Percentiles rank a stretch among this genome's conserved stretches.
These are phyloP conservation scores for Dovyalis caffra DNA, from an alignment of 345 rosid genomes.

Conservation along the genomic window DNA sequence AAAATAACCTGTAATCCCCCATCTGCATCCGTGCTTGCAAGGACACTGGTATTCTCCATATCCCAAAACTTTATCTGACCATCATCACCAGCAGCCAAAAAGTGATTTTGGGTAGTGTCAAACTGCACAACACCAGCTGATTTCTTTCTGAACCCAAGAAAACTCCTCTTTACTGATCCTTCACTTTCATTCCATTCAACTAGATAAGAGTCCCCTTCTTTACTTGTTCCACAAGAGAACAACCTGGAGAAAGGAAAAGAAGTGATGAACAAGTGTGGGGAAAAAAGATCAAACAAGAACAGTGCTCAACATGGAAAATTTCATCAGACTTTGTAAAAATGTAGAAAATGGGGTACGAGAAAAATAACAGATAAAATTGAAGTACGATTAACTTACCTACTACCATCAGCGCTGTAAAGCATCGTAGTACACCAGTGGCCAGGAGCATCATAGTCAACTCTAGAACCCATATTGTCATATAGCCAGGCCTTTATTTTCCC, in stretches of 20 bases:
- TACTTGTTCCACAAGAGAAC: slow-evolving; percentile 90
- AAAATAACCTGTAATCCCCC: slow-evolving; percentile 89
- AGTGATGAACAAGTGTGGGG: neutral
- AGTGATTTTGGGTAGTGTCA: slow-evolving; percentile 81
- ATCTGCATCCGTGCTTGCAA: slow-evolving; percentile 65
- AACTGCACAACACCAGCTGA: slow-evolving; percentile 66
- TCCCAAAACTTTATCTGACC: slow-evolving; percentile 90
- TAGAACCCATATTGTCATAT: slow-evolving; percentile 73
- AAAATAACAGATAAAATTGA: neutral
- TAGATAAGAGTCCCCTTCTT: slow-evolving; percentile 76
- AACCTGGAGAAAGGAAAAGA: slow-evolving; percentile 44
- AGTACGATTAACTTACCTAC: slow-evolving; percentile 45
- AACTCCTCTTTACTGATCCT: slow-evolving; percentile 79
- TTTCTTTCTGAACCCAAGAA: slow-evolving; percentile 66
- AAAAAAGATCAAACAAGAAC: neutral
- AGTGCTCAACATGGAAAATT: neutral
- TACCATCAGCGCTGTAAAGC: slow-evolving; percentile 87
- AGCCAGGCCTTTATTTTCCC: slow-evolving; percentile 94
- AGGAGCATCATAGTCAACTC: slow-evolving; percentile 85
- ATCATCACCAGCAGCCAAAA: slow-evolving; percentile 91
- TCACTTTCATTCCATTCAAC: slow-evolving; percentile 98
- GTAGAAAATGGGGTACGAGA: neutral
- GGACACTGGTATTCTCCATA: slow-evolving; percentile 61
- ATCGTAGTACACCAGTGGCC: slow-evolving; percentile 77
- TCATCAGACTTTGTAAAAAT: neutral